Base-by-base conservation (phyloP, 208 protist species). In the Wallacemonas sp. region DNA sequence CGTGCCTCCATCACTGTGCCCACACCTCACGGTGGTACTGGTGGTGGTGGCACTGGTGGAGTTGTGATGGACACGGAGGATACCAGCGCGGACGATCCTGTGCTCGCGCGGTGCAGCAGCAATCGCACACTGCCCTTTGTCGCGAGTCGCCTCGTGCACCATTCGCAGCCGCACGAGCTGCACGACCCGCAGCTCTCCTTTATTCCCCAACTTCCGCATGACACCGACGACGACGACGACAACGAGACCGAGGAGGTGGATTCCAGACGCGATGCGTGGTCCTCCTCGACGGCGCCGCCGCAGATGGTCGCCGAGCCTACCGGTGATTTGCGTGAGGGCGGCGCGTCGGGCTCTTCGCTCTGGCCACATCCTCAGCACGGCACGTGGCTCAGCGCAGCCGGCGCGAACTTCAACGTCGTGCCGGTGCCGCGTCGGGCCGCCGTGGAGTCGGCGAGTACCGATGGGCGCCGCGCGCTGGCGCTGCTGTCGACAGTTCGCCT, bases 401-500 rank as follows among this genome's bases (percentile, higher is more conserved):
- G 36, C 7, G 36, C 36, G 36, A 14, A 14, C 14, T 7, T 14
- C 10, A 14, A 41, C 36, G 10, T 41, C 10, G 10, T 41, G 36
- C 36, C 10, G 10, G 14, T 41, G 10, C 36, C 36, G 7, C 36
- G 36, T 16, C 7, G 36, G 14, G 14, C 36, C 10, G 36, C 7
- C 10, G 36, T 41, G 36, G 36, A 41, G 36, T 33, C 65, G 11
- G 65, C 26, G 8, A 25, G 42, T 11, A 31, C 18, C 14, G 63
- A 87, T 57, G 75, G 80, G 33, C 32, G 67, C 28, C 70, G 74
- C 1, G 81, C 76, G 18, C 42, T 85, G 41, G 45, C 55, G 7
- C 59, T 88, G 49, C 70, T 91, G 22, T 52, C 52, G 28, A 66
- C 65, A 12, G 71, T 91, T 7, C 81, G 81, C 8, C 68, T 63